These are phyloP conservation scores for Nicotiana paniculata DNA, from an alignment of 257 asterid species.

Conservation along the genomic window DNA sequence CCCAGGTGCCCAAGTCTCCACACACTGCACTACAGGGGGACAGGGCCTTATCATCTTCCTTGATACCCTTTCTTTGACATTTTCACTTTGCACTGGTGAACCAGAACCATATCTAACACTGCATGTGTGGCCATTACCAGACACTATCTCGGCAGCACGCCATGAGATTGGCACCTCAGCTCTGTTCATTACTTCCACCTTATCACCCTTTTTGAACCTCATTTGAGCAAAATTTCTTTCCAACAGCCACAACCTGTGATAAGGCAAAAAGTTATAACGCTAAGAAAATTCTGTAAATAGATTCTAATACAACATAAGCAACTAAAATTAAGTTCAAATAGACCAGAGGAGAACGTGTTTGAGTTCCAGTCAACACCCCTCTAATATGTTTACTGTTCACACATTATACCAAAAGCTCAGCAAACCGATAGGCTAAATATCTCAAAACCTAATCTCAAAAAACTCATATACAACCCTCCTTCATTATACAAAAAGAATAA, in stretches of 20 bases:
- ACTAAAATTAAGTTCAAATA: neutral
- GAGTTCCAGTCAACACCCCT: neutral
- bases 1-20: conserved; percentile 39
- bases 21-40: conserved; percentile 38
- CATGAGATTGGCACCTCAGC: conserved; percentile 36
- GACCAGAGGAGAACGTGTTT: neutral
- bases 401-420: neutral
- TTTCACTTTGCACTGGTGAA: conserved; percentile 27
- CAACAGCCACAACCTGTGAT: conserved; percentile 32
- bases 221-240: conserved; percentile 19
- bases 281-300: neutral
- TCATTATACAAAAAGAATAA: neutral
- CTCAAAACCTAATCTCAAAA: neutral
- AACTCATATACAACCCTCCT: neutral
- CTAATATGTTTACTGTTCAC: neutral
- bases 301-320: neutral
- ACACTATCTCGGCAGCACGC: conserved; percentile 46
- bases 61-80: conserved; percentile 40
- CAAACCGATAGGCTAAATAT: neutral
- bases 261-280: neutral
- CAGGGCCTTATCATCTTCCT: conserved; percentile 52
- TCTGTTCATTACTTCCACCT: conserved; percentile 63
- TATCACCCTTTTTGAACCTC: conserved; percentile 61
- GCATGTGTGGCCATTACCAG: conserved; percentile 49
- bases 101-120: conserved; percentile 35